A percentile compares a stretch with the other conserved stretches of the same genome.
These are phyloP conservation scores for Petunia hybrid DNA, from an alignment of 305 asterid species.

Conservation along the genomic window DNA sequence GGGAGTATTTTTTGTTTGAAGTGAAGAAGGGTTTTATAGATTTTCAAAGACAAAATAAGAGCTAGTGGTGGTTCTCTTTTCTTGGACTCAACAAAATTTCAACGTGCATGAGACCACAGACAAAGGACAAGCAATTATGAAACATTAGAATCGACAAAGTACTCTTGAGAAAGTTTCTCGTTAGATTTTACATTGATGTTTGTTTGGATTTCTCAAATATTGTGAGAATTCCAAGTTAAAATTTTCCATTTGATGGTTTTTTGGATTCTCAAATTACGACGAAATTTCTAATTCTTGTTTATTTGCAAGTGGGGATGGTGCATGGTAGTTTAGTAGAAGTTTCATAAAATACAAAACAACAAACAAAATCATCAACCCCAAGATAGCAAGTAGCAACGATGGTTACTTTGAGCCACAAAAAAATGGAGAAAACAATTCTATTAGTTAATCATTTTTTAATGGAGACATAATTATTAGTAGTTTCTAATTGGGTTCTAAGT, in stretches of 20 bases:
- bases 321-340: not conserved
- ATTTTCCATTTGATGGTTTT: slow-evolving; percentile 26
- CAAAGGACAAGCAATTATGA: slow-evolving; percentile 28
- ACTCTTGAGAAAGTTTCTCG: slow-evolving; percentile 18
- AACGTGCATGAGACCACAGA: slow-evolving; percentile 30
- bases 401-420: slow-evolving; percentile 52
- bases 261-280: slow-evolving; percentile 40
- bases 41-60: slow-evolving; percentile 32
- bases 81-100: slow-evolving; percentile 28
- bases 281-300: slow-evolving; percentile 34
- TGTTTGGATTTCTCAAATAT: slow-evolving; percentile 5
- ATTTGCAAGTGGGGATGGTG: slow-evolving; percentile 38
- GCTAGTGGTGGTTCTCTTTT: slow-evolving; percentile 18
- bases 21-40: slow-evolving; percentile 11
- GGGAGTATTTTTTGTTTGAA: too few relatives aligned
- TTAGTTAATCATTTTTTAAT: not conserved
- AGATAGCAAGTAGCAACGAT: slow-evolving; percentile 18
- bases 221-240: too few relatives aligned
- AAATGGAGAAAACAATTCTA: not conserved
- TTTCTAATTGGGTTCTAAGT: slow-evolving; percentile 26
- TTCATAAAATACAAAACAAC: slow-evolving; percentile 1
- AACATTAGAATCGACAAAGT: slow-evolving; percentile 33
- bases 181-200: slow-evolving; percentile 15
- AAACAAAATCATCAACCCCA: slow-evolving; percentile 26
- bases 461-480: slow-evolving; percentile 21